Base-by-base conservation (phyloP, 805 yeast genomes). In the Saccharomycopsis malanga region DNA sequence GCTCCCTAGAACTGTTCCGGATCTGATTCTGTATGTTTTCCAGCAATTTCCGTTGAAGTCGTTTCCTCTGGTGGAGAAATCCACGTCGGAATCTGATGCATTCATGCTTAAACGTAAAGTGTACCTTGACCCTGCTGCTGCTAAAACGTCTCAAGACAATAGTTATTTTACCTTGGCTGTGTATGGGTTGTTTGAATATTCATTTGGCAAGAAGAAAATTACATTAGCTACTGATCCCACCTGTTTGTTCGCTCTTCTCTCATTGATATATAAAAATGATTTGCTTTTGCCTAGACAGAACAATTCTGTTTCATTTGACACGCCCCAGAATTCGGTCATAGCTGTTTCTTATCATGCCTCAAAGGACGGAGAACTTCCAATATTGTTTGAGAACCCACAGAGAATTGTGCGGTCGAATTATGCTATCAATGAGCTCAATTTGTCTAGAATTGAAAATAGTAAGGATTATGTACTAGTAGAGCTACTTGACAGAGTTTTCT, bases 351-450 rank as follows among this genome's bases (percentile, higher is more conserved):
- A 67, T 50, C 66, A 67, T 37, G 71, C 75, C 6, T 62, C 81
- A 0, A 63, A 69, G 1, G 69, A 71, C 52, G 64, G 66, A 20
- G 68, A 70, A 41, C 58, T 77, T 15, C 83, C 83, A 1, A 62
- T 76, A 1, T 57, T 76, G 4, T 60, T 77, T 4, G 81, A 76
- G 53, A 72, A 69, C 53, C 20, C 41, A 3, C 41, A 46, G 32
- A 15, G 53, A 20, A 32, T 22, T 6, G 24, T 27, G 14, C 23
- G 53, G 22, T 46, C 50, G 4, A 36, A 17, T 15, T 46, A 23
- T 23, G 37, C 41, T 17, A 35, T 50, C 30, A 34, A 50, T 22
- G 50, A 50, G 34, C 30, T 46, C 7, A 29, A 25, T 6, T 9
- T 49, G 17, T 50, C 66, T 3, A 57, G 59, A 4, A 52, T 60